A percentile compares a stretch with the other conserved stretches of the same genome.
phyloP scores from a whole-genome alignment of 257 asterid species.

The Nicotiana tabacum region DNA sequence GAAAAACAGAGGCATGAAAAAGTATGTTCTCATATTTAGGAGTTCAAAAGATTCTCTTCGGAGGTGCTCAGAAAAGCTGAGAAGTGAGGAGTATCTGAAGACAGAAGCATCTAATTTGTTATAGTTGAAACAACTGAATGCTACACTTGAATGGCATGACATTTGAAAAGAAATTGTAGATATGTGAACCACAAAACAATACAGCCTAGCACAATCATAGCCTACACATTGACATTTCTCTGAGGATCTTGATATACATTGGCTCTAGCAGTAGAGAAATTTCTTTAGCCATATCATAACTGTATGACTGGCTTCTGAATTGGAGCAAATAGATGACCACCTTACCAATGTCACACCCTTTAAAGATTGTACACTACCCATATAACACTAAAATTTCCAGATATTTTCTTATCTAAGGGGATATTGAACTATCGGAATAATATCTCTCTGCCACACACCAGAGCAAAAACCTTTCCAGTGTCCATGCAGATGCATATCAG shows the following conservation, averaged over 20 bases:
- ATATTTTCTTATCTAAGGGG: not conserved
- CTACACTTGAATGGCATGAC: not conserved
- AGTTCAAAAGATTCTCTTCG: not conserved
- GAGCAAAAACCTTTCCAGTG: not conserved
- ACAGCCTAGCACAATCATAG: not conserved
- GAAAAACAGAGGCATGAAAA: not conserved
- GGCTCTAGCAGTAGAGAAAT: not conserved
- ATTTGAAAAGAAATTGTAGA: not conserved
- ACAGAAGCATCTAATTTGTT: not conserved
- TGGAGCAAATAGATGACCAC: not conserved
- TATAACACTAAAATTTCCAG: not conserved
- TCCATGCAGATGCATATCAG: not conserved
- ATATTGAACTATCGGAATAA: not conserved
- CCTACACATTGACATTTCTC: not conserved
- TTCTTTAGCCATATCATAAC: not conserved
- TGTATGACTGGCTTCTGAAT: not conserved
- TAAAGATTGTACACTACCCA: constrained; percentile 4
- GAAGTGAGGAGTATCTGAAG: not conserved
- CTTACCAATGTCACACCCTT: not conserved
- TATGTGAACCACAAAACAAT: not conserved
- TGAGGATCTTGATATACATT: not conserved
- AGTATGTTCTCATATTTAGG: not conserved
- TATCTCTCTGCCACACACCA: not conserved
- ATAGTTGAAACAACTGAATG: constrained; percentile 2
- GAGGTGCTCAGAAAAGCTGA: not conserved